Percentiles rank a stretch among this genome's conserved stretches.
phyloP scores from a whole-genome alignment of 208 protist genomes.

The Tritrichomonas musculus region DNA sequence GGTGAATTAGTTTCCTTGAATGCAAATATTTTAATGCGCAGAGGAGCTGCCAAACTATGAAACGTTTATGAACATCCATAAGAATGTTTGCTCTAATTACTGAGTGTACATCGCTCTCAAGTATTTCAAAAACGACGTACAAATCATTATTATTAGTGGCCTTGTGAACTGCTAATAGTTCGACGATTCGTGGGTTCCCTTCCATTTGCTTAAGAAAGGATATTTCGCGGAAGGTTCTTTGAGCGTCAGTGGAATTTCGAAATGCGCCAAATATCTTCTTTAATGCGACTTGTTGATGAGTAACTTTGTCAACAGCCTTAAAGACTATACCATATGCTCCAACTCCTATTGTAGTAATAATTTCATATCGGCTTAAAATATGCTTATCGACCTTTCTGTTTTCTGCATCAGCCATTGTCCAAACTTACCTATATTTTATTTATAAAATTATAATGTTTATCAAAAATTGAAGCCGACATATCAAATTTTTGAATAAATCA shows the following conservation, averaged over 20 bases:
- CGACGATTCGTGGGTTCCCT: slow-evolving; percentile 61
- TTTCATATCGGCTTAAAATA: slow-evolving; percentile 55
- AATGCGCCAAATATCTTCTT: slow-evolving; percentile 71
- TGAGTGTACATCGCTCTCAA: slow-evolving; percentile 64
- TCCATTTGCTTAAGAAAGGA: slow-evolving; percentile 56
- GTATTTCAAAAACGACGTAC: slow-evolving; percentile 66
- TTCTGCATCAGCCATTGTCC: no score
- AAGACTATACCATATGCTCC: slow-evolving; percentile 60
- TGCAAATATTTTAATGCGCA: slow-evolving; percentile 54
- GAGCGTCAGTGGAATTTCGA: slow-evolving; percentile 62
- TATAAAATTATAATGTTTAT: no score
- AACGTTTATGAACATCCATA: slow-evolving; percentile 60
- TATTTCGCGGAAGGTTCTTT: slow-evolving; percentile 67
- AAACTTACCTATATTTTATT: no score
- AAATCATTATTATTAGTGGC: slow-evolving; percentile 65
- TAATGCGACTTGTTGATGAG: slow-evolving; percentile 53
- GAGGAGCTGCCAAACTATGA: slow-evolving; percentile 63
- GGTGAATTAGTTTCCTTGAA: slow-evolving; percentile 64
- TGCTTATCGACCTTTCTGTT: slow-evolving; percentile 52
- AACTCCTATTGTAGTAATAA: slow-evolving; percentile 53
- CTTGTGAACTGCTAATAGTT: slow-evolving; percentile 61
- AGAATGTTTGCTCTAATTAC: slow-evolving; percentile 66
- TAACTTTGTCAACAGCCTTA: slow-evolving; percentile 52
- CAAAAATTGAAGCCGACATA: no score
- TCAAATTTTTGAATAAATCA: no score